Percentiles rank a stretch among this genome's conserved stretches.
These are phyloP conservation scores for Penicillium macrosclerotiorum DNA, from an alignment of 495 filamentous ascomycete species.

Conservation along the genomic window DNA sequence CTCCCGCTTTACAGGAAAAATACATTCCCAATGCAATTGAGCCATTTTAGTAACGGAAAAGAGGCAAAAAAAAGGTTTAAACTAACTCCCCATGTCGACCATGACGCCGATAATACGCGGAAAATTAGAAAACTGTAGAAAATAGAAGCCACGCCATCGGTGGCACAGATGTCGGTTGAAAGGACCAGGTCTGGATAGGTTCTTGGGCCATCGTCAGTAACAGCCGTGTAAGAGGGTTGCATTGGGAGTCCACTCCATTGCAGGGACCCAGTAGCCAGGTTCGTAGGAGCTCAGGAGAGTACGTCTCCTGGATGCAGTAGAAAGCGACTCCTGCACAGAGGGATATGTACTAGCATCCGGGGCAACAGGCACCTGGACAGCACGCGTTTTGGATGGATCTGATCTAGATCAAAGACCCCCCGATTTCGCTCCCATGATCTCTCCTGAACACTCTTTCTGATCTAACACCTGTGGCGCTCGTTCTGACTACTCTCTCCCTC, in stretches of 20 bases:
- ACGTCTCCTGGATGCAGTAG: slow-evolving; percentile 23
- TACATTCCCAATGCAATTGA: not conserved
- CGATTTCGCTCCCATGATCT: slow-evolving; percentile 8
- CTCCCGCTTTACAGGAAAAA: too few species aligned
- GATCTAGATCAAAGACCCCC: slow-evolving; percentile 18
- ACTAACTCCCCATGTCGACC: too few species aligned
- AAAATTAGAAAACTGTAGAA: slow-evolving; percentile 1
- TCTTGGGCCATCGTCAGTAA: slow-evolving; percentile 12
- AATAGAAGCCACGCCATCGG: not conserved
- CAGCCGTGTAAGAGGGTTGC: slow-evolving; percentile 22
- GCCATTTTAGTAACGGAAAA: not conserved
- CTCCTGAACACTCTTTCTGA: slow-evolving; percentile 3
- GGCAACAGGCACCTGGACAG: not conserved
- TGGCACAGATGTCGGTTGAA: not conserved
- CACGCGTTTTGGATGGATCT: slow-evolving; percentile 19
- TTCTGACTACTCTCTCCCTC: slow-evolving; percentile 11
- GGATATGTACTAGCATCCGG: slow-evolving; percentile 11
- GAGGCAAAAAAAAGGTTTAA: too few species aligned
- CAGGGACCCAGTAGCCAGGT: slow-evolving; percentile 19
- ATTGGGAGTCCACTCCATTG: slow-evolving; percentile 23
- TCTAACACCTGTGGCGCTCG: slow-evolving; percentile 12
- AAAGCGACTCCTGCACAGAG: slow-evolving; percentile 25
- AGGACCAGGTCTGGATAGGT: slow-evolving; percentile 1
- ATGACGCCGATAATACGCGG: too few species aligned
- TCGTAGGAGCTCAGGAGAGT: slow-evolving; percentile 16